A percentile compares a stretch with the other conserved stretches of the same genome.
Evolutionary conservation across 23 red algal genomes (phyloP).

Genomic region (Gracilaria caudata): DNA sequence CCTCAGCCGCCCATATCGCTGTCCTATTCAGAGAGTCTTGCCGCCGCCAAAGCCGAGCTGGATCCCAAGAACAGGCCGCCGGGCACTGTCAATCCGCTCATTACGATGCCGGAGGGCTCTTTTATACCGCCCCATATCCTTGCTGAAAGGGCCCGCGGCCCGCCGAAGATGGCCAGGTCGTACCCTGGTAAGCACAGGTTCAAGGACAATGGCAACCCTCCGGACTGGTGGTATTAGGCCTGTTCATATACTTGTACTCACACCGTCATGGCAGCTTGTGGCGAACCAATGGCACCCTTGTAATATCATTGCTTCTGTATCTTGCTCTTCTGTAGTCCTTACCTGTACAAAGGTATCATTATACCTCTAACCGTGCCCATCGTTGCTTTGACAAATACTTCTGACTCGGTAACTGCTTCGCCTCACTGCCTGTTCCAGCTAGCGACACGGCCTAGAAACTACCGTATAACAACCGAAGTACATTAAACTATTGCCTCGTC

Average conservation of each 20-base stretch:
- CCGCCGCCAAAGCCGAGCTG: conserved; percentile 28
- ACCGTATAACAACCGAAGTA: background rate
- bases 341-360: too few species aligned
- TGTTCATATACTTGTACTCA: background rate
- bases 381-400: background rate
- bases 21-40: conserved; percentile 20
- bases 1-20: conserved; percentile 3
- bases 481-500: background rate
- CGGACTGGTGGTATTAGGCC: conserved; percentile 24
- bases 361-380: background rate
- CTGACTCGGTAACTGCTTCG: background rate
- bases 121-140: conserved; percentile 64
- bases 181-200: conserved; percentile 30
- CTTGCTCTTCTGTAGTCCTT: background rate
- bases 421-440: background rate
- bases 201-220: conserved; percentile 26
- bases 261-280: background rate
- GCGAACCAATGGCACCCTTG: background rate
- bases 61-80: conserved; percentile 22
- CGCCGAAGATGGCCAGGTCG: conserved; percentile 24
- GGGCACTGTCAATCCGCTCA: conserved; percentile 6
- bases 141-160: conserved; percentile 10
- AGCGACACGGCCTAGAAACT: too few species aligned
- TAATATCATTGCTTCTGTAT: background rate
- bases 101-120: conserved; percentile 9